Evolutionary conservation across 768 basidiomycete genomes (phyloP).

Genomic region (Tricholoma sp.): DNA sequence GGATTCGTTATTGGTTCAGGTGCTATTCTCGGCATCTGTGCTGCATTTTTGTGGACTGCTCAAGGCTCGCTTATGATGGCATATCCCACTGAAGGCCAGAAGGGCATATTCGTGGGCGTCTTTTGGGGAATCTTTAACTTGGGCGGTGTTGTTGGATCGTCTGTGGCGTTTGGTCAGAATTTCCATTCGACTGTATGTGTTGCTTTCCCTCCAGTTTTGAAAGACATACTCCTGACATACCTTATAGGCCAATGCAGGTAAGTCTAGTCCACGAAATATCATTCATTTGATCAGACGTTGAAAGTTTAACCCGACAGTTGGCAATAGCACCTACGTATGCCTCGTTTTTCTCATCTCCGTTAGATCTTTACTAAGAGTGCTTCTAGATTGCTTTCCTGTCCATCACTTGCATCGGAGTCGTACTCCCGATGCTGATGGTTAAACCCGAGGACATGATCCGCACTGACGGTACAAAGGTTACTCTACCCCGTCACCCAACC

Average conservation of each 20-base stretch:
- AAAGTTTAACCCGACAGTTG: slow-evolving; percentile 33
- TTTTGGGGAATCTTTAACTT: slow-evolving; percentile 87
- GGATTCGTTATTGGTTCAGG: slow-evolving; percentile 69
- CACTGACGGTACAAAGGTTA: slow-evolving; percentile 67
- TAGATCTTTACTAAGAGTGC: not conserved
- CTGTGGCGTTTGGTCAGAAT: slow-evolving; percentile 70
- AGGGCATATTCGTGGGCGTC: slow-evolving; percentile 70
- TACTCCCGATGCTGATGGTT: slow-evolving; percentile 65
- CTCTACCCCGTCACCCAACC: slow-evolving; percentile 57
- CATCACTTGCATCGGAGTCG: slow-evolving; percentile 64
- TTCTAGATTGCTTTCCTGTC: slow-evolving; percentile 68
- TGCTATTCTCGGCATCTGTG: slow-evolving; percentile 69
- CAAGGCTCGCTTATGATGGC: slow-evolving; percentile 84
- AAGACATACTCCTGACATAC: slow-evolving; percentile 4
- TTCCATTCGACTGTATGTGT: slow-evolving; percentile 51
- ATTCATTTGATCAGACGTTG: not conserved
- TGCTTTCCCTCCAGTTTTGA: slow-evolving; percentile 14
- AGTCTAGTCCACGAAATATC: slow-evolving; percentile 9
- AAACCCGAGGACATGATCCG: slow-evolving; percentile 70
- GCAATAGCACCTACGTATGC: slow-evolving; percentile 72
- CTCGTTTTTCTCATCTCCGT: not conserved
- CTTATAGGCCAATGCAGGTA: slow-evolving; percentile 36
- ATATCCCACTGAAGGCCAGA: slow-evolving; percentile 76
- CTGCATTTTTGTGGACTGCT: slow-evolving; percentile 71
- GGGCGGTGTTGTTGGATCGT: slow-evolving; percentile 73